Evolutionary conservation across 345 rosid genomes (phyloP).

Genomic region (Salix suchowensis): DNA sequence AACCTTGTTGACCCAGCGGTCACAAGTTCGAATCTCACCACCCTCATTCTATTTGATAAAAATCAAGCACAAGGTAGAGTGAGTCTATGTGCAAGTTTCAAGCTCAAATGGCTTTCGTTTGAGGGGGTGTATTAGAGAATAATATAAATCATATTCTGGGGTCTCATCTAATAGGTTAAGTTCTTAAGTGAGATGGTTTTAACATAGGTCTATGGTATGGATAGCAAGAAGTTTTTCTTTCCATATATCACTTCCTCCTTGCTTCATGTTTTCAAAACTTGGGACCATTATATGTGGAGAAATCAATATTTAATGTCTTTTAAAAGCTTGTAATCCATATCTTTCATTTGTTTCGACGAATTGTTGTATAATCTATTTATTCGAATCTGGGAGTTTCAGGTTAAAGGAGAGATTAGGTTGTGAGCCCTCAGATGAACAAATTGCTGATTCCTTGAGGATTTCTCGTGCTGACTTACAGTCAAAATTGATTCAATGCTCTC

Average conservation of each 20-base stretch:
- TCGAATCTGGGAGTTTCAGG: conserved; percentile 36
- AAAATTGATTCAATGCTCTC: conserved; percentile 54
- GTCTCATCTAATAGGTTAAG: too few species aligned
- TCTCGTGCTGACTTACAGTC: conserved; percentile 72
- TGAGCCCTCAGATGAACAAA: conserved; percentile 84
- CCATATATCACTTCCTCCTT: neutral
- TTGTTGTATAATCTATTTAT: neutral
- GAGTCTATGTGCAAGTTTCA: too few species aligned
- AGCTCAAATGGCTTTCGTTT: too few species aligned
- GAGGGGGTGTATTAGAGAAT: too few species aligned
- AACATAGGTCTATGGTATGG: neutral
- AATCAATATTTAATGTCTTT: neutral
- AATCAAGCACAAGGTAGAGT: too few species aligned
- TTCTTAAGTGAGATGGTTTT: too few species aligned
- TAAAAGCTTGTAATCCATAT: neutral
- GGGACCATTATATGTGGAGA: neutral
- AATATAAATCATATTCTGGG: too few species aligned
- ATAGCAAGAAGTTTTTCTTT: neutral
- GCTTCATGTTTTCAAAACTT: neutral
- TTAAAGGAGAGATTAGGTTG: conserved; percentile 74
- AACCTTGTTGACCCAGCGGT: too few species aligned
- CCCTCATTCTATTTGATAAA: too few species aligned
- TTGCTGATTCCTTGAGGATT: conserved; percentile 72
- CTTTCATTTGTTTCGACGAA: neutral
- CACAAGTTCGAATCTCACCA: too few species aligned